Base-by-base conservation (phyloP, 179 eudicot genomes). In the Vitellaria paradoxa region DNA sequence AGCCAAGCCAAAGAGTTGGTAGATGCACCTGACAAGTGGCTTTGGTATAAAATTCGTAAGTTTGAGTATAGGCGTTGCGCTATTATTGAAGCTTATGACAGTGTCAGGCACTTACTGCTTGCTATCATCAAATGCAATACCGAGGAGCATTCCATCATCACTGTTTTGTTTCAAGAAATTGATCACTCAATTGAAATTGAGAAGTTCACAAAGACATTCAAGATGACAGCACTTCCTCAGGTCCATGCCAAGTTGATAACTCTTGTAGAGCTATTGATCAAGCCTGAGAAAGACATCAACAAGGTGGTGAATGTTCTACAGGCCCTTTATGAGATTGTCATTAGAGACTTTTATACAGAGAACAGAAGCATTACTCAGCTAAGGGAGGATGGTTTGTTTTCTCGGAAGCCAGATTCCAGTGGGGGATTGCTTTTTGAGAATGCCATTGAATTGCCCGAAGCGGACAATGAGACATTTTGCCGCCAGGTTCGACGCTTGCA, bases 11-110 rank as follows among this genome's bases (percentile, higher is more conserved):
- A 92, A 77, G 97, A 92, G 86, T 76, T 94, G 71, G 94, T 89
- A 0, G 97, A 94, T 81, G 94, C 97, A 56, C 94, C 97, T 66
- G 98, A 94, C 78, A 90, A 77, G 80, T 88, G 96, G 97, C 88
- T 94, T 62, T 94, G 96, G 97, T 81, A 90, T 80, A 94, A 94
- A 78, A 86, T 94, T 68, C 87, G 87, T 83, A 94, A 94, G 88
- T 76, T 78, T 72, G 98, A 94, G 84, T 94, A 91, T 79, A 83
- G 96, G 75, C 90, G 98, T 9, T 94, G 97, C 84, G 93, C 97
- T 55, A 93, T 94, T 55, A 83, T 94, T 65, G 97, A 94, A 85
- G 87, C 94, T 64, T 94, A 92, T 78, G 98, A 92, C 65, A 84
- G 94, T 81, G 74, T 87, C 42, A 92, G 83, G 80, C 87, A 92